Percentiles rank a stretch among this genome's conserved stretches.
Conservation (phyloP, 495 filamentous ascomycete genomes). For the Chaetomium tenue region DNA sequence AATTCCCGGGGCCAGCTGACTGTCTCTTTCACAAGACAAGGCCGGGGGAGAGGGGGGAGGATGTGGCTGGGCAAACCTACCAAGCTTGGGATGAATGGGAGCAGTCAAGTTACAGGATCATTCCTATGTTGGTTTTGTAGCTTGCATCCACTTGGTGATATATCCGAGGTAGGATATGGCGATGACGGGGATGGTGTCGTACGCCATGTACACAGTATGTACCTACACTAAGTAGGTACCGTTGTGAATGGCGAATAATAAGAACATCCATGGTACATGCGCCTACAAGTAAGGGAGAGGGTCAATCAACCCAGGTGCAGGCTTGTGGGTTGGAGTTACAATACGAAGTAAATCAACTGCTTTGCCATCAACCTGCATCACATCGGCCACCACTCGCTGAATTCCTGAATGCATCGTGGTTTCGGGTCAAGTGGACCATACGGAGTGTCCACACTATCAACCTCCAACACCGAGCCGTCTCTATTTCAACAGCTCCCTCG, state of each 20-base stretch:
- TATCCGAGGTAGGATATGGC: no score
- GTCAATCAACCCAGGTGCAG: no score
- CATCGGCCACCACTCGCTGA: no score
- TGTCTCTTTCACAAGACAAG: background rate
- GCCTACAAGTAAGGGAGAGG: no score
- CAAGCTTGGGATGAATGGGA: background rate
- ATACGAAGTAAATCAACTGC: no score
- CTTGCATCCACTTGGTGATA: background rate
- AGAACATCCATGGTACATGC: no score
- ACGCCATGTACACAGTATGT: no score
- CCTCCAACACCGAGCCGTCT: background rate
- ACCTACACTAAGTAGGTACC: background rate
- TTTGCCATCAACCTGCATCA: no score
- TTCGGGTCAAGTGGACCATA: no score
- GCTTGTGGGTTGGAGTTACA: no score
- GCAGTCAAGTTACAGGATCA: background rate
- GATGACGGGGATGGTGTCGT: background rate
- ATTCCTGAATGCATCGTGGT: no score
- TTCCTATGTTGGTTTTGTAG: background rate
- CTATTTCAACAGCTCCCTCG: background rate
- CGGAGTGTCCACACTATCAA: background rate
- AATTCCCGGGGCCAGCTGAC: slow-evolving; percentile 21
- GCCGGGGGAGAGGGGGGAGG: background rate
- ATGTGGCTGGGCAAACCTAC: slow-evolving; percentile 6
- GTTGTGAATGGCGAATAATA: background rate